Conservation (phyloP, 345 rosid species). For the Rhodomyrtus tomentosa region DNA sequence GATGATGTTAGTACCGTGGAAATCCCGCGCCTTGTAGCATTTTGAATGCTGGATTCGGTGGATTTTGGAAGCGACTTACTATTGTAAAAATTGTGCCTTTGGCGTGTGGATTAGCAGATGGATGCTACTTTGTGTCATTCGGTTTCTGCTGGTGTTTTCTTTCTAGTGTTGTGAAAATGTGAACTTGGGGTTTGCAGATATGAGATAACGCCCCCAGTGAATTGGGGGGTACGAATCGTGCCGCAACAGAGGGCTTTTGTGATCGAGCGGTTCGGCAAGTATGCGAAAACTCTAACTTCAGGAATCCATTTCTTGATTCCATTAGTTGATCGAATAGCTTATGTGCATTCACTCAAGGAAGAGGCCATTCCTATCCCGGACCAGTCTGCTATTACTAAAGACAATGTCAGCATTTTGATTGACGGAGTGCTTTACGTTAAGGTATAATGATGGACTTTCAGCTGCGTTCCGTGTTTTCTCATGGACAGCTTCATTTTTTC, state of each 20-base stretch:
- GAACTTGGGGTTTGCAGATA: constrained; percentile 17
- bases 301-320: constrained; percentile 90
- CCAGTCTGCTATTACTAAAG: constrained; percentile 88
- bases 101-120: not conserved
- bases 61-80: not conserved
- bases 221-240: constrained; percentile 86
- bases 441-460: constrained; percentile 18
- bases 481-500: not conserved
- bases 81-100: not conserved
- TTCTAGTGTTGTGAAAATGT: not conserved
- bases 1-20: not conserved
- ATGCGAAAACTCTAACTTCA: constrained; percentile 58
- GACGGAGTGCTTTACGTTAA: constrained; percentile 90
- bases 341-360: constrained; percentile 94
- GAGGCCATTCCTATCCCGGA: constrained; percentile 89
- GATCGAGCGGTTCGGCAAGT: constrained; percentile 84
- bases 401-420: constrained; percentile 87
- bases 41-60: not conserved
- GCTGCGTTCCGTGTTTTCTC: not conserved
- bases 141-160: not conserved
- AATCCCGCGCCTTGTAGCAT: not conserved
- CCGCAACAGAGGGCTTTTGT: constrained; percentile 88
- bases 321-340: constrained; percentile 78
- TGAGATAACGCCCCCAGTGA: constrained; percentile 64
- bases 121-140: not conserved